phyloP scores from a whole-genome alignment of 139 green algal species.

The Chlorella sp. region DNA sequence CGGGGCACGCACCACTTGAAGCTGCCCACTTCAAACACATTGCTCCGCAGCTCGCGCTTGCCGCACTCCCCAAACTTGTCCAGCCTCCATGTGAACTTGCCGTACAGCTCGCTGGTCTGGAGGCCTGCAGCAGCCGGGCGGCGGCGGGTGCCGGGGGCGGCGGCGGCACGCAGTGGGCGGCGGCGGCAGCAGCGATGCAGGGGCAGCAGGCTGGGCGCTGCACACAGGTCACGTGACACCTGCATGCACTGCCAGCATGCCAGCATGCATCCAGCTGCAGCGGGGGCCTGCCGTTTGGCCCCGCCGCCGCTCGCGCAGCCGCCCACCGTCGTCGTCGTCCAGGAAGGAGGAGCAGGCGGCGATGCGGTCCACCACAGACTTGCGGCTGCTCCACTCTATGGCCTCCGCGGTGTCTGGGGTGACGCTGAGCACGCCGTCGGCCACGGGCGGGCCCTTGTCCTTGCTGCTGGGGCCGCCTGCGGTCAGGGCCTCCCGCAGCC shows the following conservation, averaged over 20 bases:
- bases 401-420: slow-evolving; percentile 84
- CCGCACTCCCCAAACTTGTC: slow-evolving; percentile 94
- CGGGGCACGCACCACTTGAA: slow-evolving; percentile 90
- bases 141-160: neutral
- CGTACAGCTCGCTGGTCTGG: slow-evolving; percentile 75
- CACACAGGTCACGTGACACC: too few species aligned
- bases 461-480: slow-evolving; percentile 62
- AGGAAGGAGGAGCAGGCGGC: slow-evolving; percentile 74
- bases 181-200: too few species aligned
- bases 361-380: slow-evolving; percentile 69
- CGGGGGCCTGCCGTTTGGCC: too few species aligned
- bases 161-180: too few species aligned
- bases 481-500: slow-evolving; percentile 68
- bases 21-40: slow-evolving; percentile 92
- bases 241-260: too few species aligned
- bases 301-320: neutral
- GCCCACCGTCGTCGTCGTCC: slow-evolving; percentile 72
- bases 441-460: slow-evolving; percentile 74
- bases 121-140: neutral
- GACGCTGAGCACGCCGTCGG: slow-evolving; percentile 82
- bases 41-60: slow-evolving; percentile 95
- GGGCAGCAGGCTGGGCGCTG: too few species aligned
- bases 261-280: too few species aligned
- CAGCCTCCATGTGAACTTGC: slow-evolving; percentile 98
- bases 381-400: slow-evolving; percentile 70